These are phyloP conservation scores for Baorangia bicolor DNA, from an alignment of 768 basidiomycete genomes.

Conservation along the genomic window DNA sequence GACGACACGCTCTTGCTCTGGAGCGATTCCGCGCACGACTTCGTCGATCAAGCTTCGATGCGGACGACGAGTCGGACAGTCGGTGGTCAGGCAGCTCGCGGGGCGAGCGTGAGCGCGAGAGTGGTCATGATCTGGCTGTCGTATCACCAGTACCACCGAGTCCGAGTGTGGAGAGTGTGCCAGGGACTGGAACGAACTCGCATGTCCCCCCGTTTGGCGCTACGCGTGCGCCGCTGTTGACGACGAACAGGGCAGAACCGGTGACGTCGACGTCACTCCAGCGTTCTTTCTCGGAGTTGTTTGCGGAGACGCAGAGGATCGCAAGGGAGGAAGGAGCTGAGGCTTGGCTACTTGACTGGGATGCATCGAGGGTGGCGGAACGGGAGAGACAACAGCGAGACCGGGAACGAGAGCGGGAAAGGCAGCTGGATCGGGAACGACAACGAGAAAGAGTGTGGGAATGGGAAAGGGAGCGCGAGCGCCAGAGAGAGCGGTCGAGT, in stretches of 20 bases:
- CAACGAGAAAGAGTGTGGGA: conserved; percentile 18
- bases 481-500: conserved; percentile 14
- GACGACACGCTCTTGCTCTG: conserved; percentile 38
- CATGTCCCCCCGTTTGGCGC: conserved; percentile 8
- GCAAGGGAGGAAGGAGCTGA: conserved; percentile 11
- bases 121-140: conserved; percentile 6
- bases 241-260: conserved; percentile 8
- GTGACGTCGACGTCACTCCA: conserved; percentile 11
- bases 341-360: conserved; percentile 21
- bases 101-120: conserved; percentile 16
- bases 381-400: conserved; percentile 6
- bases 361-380: conserved; percentile 9
- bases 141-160: conserved; percentile 14
- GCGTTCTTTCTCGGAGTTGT: conserved; percentile 25
- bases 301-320: conserved; percentile 14
- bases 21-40: conserved; percentile 32
- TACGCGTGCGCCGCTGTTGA: not conserved
- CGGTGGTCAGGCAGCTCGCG: conserved; percentile 22
- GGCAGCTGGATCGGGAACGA: conserved; percentile 13
- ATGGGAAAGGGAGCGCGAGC: conserved; percentile 21
- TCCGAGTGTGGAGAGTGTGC: conserved; percentile 14
- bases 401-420: conserved; percentile 6
- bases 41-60: conserved; percentile 23
- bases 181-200: conserved; percentile 6
- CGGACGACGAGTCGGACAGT: conserved; percentile 24